Conservation (phyloP, 1,139 yeast genomes). For the Williopsis jadinii region DNA sequence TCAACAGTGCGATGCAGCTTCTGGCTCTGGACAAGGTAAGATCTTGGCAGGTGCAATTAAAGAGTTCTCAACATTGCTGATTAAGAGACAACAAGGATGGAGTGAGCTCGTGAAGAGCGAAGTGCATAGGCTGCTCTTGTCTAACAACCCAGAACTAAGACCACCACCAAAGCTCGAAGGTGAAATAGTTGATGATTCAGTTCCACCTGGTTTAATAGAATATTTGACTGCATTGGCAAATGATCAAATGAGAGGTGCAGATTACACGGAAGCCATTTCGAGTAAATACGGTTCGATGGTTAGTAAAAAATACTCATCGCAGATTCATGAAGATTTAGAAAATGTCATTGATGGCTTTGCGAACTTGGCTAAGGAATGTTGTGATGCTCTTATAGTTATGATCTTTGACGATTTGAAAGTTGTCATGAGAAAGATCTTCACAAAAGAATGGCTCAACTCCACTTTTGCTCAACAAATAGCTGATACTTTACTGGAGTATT, state of each 20-base stretch:
- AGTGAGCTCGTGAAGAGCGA: constrained; percentile 50
- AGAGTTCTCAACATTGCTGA: constrained; percentile 59
- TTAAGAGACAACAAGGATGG: constrained; percentile 58
- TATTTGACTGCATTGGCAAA: constrained; percentile 81
- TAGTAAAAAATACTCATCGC: constrained; percentile 52
- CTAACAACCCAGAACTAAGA: constrained; percentile 25
- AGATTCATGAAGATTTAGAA: constrained; percentile 52
- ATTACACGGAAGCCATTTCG: constrained; percentile 68
- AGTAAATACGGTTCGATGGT: constrained; percentile 61
- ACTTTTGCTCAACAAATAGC: constrained; percentile 51
- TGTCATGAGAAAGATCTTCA: constrained; percentile 42
- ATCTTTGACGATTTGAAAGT: constrained; percentile 62
- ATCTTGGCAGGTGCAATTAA: constrained; percentile 79
- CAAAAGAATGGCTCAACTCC: constrained; percentile 42
- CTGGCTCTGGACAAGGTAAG: constrained; percentile 78
- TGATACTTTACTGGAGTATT: constrained; percentile 71
- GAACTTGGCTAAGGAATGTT: constrained; percentile 64
- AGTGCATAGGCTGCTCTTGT: constrained; percentile 43
- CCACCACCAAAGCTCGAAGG: constrained; percentile 6
- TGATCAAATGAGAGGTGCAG: constrained; percentile 82
- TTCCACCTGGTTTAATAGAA: constrained; percentile 75
- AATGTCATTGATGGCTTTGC: constrained; percentile 70
- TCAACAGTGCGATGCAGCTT: constrained; percentile 90
- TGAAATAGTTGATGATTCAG: constrained; percentile 16
- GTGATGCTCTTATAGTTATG: constrained; percentile 55